A percentile compares a stretch with the other conserved stretches of the same genome.
These are phyloP conservation scores for Trichoderma sp. DNA, from an alignment of 2,329 filamentous ascomycete genomes.

Conservation along the genomic window DNA sequence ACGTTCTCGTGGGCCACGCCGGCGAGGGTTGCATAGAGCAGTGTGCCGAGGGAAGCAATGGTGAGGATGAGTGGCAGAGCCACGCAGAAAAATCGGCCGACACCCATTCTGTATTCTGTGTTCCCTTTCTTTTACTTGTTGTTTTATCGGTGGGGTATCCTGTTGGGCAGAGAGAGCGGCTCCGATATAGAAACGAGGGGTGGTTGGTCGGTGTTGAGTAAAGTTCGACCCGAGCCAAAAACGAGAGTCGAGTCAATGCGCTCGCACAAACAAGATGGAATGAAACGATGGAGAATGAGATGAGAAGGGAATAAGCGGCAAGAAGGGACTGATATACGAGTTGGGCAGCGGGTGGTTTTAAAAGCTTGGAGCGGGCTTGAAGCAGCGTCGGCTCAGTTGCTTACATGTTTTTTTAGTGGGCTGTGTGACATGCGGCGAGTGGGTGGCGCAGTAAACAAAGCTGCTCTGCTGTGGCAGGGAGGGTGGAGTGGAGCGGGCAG, in stretches of 20 bases:
- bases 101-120: constrained; percentile 50
- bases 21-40: constrained; percentile 60
- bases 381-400: constrained; percentile 9
- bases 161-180: constrained; percentile 6
- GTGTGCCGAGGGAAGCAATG: constrained; percentile 73
- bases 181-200: constrained; percentile 10
- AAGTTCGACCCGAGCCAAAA: constrained; percentile 7
- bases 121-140: background rate
- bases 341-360: constrained; percentile 28
- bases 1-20: constrained; percentile 61
- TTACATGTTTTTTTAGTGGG: constrained; percentile 13
- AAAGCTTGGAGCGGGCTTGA: constrained; percentile 25
- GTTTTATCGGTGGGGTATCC: constrained; percentile 18
- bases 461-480: constrained; percentile 1
- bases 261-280: constrained; percentile 15
- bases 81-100: constrained; percentile 84
- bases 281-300: constrained; percentile 12
- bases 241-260: constrained; percentile 20
- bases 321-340: constrained; percentile 1
- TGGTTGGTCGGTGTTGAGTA: background rate
- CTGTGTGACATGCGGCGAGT: constrained; percentile 23
- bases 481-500: constrained; percentile 19
- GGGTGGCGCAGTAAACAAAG: constrained; percentile 28
- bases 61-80: constrained; percentile 83
- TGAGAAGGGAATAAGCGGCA: background rate